Conservation (phyloP, 352 stramenopile species). For the Phytopythium mirpurense region DNA sequence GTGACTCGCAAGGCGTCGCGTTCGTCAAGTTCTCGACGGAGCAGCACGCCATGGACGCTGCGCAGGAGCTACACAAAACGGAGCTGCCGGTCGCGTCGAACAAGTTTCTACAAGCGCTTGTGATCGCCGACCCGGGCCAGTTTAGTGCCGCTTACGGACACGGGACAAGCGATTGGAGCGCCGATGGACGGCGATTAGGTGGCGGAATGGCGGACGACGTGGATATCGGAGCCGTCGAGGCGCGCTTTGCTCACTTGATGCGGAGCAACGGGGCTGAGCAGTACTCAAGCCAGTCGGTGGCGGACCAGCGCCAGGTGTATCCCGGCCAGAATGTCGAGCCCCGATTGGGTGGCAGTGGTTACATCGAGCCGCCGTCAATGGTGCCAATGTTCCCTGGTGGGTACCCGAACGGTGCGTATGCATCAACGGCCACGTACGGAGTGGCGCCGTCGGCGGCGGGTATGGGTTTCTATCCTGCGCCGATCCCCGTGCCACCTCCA, state of each 20-base stretch:
- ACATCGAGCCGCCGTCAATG: not conserved
- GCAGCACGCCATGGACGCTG: constrained; percentile 31
- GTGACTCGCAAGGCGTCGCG: constrained; percentile 58
- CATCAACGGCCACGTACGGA: constrained; percentile 9
- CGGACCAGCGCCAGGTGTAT: not conserved
- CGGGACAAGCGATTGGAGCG: not conserved
- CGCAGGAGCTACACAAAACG: constrained; percentile 49
- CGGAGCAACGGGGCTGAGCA: constrained; percentile 31
- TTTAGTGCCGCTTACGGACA: constrained; percentile 56
- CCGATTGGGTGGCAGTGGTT: not conserved
- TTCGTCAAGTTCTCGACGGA: constrained; percentile 76
- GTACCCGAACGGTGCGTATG: constrained; percentile 8
- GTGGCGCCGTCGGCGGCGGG: constrained; percentile 7
- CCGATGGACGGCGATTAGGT: not conserved
- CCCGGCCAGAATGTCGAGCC: not conserved
- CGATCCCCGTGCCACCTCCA: not conserved
- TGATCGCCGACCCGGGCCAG: constrained; percentile 58
- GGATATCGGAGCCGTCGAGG: constrained; percentile 69
- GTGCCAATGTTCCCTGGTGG: constrained; percentile 10
- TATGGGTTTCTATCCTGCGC: constrained; percentile 13
- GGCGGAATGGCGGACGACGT: constrained; percentile 40
- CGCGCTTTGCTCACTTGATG: constrained; percentile 80
- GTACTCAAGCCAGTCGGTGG: constrained; percentile 13
- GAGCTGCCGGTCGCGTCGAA: constrained; percentile 41
- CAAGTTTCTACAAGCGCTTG: constrained; percentile 60